Base-by-base conservation (phyloP, 2,329 filamentous ascomycete genomes). In the Corinectria fuckeliana region DNA sequence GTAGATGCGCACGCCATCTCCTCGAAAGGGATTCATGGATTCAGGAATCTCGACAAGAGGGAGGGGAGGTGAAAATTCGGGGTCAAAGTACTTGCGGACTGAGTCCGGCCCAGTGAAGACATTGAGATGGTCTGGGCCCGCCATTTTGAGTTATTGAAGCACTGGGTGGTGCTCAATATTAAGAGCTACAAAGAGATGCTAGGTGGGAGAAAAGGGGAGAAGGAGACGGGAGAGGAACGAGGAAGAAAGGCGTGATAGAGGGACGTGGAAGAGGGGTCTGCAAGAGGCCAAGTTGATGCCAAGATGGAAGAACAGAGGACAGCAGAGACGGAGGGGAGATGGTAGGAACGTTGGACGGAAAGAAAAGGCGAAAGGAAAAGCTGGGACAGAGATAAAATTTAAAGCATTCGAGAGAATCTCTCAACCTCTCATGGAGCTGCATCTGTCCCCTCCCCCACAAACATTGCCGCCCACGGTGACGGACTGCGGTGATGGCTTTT, bases 1-100 rank as follows among this genome's bases (percentile, higher is more conserved):
- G 61, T 87, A 88, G 60, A 88, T 86, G 20, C 84, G 81, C 3
- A 88, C 82, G 1, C 83, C 82, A 80, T 88, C 81, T 18, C 78
- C 62, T 48, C 80, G 76, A 62, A 81, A 85, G 0, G 84, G 84
- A 60, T 88, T 88, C 45, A 88, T 75, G 34, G 74, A 75, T 25
- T 77, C 76, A 3, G 85, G 85, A 9, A 88, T 75, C 72, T 88
- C 86, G 14, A 88, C 83, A 2, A 88, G 74, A 4, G 86, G 86
- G 2, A 88, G 67, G 7, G 83, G 84, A 4, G 85, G 85, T 21
- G 81, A 78, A 3, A 70, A 75, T 53, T 88, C 85, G 1, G 86
- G 85, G 62, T 88, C 75, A 65, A 85, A 88, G 69, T 86, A 88
- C 34, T 86, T 74, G 54, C 77, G 79, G 58, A 88, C 70, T 5